Base-by-base conservation (phyloP, 163 green algal genomes). In the Coccomyxa subellipsoidea region DNA sequence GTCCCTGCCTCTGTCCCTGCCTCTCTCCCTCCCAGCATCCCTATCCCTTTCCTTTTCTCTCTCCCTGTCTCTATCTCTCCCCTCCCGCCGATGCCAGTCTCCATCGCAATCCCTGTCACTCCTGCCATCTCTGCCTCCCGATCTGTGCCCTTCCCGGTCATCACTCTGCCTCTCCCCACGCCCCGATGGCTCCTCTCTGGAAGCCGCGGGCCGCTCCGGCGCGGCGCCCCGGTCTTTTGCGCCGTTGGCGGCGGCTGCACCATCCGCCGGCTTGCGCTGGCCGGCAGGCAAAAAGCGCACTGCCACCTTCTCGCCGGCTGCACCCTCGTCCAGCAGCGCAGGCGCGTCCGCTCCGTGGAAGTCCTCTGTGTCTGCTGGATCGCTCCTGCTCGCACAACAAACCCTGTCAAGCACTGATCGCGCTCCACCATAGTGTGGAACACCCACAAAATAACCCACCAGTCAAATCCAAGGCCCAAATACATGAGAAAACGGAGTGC, bases 281-380 rank as follows among this genome's bases (percentile, higher is more conserved):
- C 69, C 47, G 31, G 59, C 80, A 15, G 83, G 80, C 39, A 90
- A 25, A 39, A 88, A 84, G 18, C 38, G 84, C 25, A 92, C 90
- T 25, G 71, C 36, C 34, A 94, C 90, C 59, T 87, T 87, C 34
- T 83, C 78, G 32, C 89, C 89, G 21, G 87, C 88, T 39, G 90
- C 90, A 47, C 89, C 79, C n/a, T 84, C 77, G 12, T 71, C 73
- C 18, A 83, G 4, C 15, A 79, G 37, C 10, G 73, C 69, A 9
- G 76, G 47, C n/a, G 87, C 86, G 80, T 95, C 89, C 4, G 84
- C 90, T 2, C 91, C 92, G 15, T 84, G 80, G 79, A 87, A 90
- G 47, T 85, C 89, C 25, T 40, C 83, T 40, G 85, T 90, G 4
- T 82, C 88, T 31, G 86, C 85, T 7, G 87, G 83, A 66, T 95